Percentiles rank a stretch among this genome's conserved stretches.
Evolutionary conservation across 2,329 filamentous ascomycete genomes (phyloP).

Genomic region (Colletotrichum zoysiae): DNA sequence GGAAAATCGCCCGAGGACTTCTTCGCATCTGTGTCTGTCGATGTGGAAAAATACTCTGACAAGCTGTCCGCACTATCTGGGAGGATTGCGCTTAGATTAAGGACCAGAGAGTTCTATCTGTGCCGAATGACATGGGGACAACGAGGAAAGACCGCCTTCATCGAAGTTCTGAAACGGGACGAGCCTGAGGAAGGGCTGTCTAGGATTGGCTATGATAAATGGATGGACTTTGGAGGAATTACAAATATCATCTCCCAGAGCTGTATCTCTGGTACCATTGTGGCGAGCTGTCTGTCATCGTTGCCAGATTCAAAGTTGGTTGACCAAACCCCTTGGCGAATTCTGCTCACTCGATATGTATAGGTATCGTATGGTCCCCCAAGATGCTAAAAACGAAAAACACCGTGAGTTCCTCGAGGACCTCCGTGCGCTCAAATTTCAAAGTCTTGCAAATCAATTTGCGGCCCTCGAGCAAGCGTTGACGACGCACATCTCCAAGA

Average conservation of each 20-base stretch:
- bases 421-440: background rate
- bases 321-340: too few relatives aligned
- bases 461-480: background rate
- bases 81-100: background rate
- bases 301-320: too few relatives aligned
- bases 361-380: too few relatives aligned
- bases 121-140: background rate
- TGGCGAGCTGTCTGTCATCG: too few relatives aligned
- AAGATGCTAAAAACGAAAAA: background rate
- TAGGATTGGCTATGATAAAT: too few relatives aligned
- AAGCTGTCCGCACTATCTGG: background rate
- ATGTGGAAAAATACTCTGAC: background rate
- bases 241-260: too few relatives aligned
- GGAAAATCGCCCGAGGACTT: background rate
- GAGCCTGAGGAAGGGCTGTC: too few relatives aligned
- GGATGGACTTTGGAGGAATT: too few relatives aligned
- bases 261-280: too few relatives aligned
- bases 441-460: background rate
- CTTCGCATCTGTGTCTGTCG: background rate
- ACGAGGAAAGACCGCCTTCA: background rate
- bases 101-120: background rate
- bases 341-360: too few relatives aligned
- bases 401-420: background rate
- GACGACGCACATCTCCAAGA: background rate
- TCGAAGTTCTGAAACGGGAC: too few relatives aligned